Base-by-base conservation (phyloP, 2,329 filamentous ascomycete species). In the Hymenoscyphus scutula region DNA sequence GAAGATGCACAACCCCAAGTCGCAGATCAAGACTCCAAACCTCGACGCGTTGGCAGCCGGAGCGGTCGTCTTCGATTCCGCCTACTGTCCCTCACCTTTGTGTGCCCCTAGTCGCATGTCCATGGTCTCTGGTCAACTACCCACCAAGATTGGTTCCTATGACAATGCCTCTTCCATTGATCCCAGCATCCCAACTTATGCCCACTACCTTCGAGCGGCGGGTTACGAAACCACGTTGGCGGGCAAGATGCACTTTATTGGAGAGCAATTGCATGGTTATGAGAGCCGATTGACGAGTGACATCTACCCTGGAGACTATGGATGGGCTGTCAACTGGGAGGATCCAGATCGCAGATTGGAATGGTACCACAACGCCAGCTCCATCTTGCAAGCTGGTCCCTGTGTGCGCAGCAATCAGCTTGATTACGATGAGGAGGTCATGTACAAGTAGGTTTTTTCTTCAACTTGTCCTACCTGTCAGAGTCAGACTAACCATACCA, bases 171-270 rank as follows among this genome's bases (percentile, higher is more conserved):
- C 90, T 37, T 89, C 92, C 69, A 88, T 97, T 71, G 83, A 86
- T 61, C 91, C 91, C 61, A 92, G 96, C 70, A 85, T 91, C 32
- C 93, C 92, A 15, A 97, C 93, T 1, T 97, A 96, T 74, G 92
- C 93, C 8, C 93, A 97, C 76, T 97, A 97, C 77, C 81, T 97
- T 60, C 89, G 93, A 57, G 82, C 85, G 51, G 87, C 89, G 71
- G 92, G 91, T 59, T 97, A 97, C 73, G 91, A 97, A 77, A 97
- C 93, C 13, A 90, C 89, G 5, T 81, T 97, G 69, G 92, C 93
- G 5, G 93, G 93, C 66, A 97, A 97, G 83, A 97, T 97, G 93
- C 93, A 97, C 78, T 97, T 97, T 75, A 90, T 96, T 60, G 93
- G 93, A 37, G 93, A 97, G 74, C 93, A 97, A 78, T 82, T 97